Percentiles rank a stretch among this genome's conserved stretches.
Conservation (phyloP, 306 rosid species). For the Lithocarpus polystachyus region DNA sequence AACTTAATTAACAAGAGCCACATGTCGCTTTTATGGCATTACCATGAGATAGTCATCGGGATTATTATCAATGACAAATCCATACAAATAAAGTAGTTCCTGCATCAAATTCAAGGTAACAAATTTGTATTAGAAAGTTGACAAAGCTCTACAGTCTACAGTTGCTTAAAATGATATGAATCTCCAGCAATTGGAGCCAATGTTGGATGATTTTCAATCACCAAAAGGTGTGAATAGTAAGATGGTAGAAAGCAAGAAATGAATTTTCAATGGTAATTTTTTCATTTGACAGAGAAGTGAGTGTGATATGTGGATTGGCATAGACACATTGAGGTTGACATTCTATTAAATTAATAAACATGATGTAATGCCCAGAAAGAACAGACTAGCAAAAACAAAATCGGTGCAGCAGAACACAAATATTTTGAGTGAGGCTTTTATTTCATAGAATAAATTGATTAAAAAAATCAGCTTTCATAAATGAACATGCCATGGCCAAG, state of each 20-base stretch:
- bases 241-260: not conserved
- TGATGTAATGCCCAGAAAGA: not conserved
- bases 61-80: constrained; percentile 74
- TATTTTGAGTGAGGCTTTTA: not conserved
- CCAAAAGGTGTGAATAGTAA: not conserved
- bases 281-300: not conserved
- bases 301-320: not conserved
- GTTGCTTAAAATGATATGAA: constrained; percentile 6
- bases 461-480: not conserved
- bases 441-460: not conserved
- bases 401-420: not conserved
- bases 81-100: constrained; percentile 94
- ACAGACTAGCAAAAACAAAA: not conserved
- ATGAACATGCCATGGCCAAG: not conserved
- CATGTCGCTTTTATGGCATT: constrained; percentile 26
- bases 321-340: not conserved
- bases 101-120: constrained; percentile 39
- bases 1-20: not conserved
- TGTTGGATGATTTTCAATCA: not conserved
- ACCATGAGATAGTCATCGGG: constrained; percentile 98
- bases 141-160: constrained; percentile 1
- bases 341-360: not conserved
- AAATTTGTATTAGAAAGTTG: constrained; percentile 16
- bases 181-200: not conserved
- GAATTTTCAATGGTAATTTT: not conserved